Evolutionary conservation across 495 filamentous ascomycete genomes (phyloP), one percentile per base, ranked within the genome.

Genomic region (Cudoniella acicularis): DNA sequence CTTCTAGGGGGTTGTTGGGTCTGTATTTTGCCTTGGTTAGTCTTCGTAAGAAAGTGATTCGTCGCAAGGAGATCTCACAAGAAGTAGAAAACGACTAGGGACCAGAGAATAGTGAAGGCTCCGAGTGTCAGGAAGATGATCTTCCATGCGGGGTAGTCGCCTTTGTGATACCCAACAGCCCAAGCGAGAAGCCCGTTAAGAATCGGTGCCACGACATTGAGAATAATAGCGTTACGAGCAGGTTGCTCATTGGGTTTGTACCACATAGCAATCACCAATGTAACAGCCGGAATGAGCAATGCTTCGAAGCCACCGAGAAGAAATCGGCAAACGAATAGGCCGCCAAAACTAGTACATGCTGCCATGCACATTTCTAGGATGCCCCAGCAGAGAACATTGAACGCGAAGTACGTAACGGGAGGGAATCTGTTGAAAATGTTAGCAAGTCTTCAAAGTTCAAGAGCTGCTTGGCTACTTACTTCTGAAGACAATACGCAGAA

Each of bases 1-100:
- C 83, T 0, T 76, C 78, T 64, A 86, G 79, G 0, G 84, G 84
- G 4, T 82, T 85, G 62, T 86, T 83, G 0, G 84, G 84, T n/a
- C n/a, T n/a, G n/a, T 57, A 87, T n/a, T n/a, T n/a, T n/a, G n/a
- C n/a, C n/a, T n/a, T n/a, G n/a, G n/a, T n/a, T n/a, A n/a, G n/a
- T n/a, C n/a, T n/a, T n/a, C n/a, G n/a, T n/a, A n/a, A n/a, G n/a
- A n/a, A n/a, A n/a, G n/a, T n/a, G n/a, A n/a, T n/a, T n/a, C n/a
- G n/a, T n/a, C n/a, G n/a, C n/a, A n/a, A n/a, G n/a, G n/a, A n/a
- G n/a, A n/a, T n/a, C n/a, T n/a, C n/a, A n/a, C 18, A 46, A n/a
- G 24, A 84, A 64, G 66, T 76, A 85, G 13, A 85, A 69, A 67
- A 89, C 87, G 6, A 85, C 42, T 11, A 79, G 49, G 20, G 86